Conservation (phyloP, 306 rosid genomes). For the Castanopsis chinensis region DNA sequence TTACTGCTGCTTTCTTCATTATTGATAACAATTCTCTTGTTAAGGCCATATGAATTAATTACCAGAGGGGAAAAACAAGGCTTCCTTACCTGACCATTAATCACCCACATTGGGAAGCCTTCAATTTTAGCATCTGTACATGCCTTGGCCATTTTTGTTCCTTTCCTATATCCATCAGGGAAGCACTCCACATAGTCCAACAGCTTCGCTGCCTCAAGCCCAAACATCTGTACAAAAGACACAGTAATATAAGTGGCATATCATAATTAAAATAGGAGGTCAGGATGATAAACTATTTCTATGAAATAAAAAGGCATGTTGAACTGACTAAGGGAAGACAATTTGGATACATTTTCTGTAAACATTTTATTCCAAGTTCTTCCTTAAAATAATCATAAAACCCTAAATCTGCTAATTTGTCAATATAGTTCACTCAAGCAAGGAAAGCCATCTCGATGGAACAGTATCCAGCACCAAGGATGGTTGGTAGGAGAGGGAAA, state of each 20-base stretch:
- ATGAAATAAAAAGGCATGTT: not conserved
- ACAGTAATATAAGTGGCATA: not conserved
- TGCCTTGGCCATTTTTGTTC: conserved; percentile 65
- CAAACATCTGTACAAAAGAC: conserved; percentile 60
- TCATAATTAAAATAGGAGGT: conserved; percentile 1
- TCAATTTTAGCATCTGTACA: conserved; percentile 66
- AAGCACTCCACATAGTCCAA: conserved; percentile 89
- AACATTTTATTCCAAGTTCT: not conserved
- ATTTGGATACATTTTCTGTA: not conserved
- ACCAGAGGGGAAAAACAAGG: not conserved
- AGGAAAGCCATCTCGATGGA: conserved; percentile 3
- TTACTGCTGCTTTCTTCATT: not conserved
- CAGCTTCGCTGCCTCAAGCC: conserved; percentile 71
- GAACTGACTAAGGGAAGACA: not conserved
- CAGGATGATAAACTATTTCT: not conserved
- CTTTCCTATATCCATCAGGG: conserved; percentile 74
- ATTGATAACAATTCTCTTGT: not conserved
- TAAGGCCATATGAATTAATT: not conserved
- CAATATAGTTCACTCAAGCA: not conserved
- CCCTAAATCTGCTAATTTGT: not conserved
- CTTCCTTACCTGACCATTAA: conserved; percentile 73
- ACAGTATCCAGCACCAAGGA: not conserved
- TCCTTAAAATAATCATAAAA: not conserved
- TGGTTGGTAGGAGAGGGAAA: not conserved
- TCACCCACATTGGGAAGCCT: conserved; percentile 92